These are phyloP conservation scores for Ulmus americana DNA, from an alignment of 331 rosid genomes.

Conservation along the genomic window DNA sequence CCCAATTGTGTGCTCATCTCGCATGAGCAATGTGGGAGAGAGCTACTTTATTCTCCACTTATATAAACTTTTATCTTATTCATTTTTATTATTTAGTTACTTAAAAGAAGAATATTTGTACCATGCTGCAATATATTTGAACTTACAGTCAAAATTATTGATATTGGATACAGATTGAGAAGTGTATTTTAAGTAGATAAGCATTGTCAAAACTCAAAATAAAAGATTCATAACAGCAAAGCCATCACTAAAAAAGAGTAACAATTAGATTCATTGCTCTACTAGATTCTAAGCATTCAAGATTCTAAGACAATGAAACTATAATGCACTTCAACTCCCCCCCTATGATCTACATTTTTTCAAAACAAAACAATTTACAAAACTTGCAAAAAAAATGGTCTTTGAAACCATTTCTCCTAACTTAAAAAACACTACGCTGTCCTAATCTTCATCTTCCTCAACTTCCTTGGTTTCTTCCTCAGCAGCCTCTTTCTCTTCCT, in stretches of 20 bases:
- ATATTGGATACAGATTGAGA: neutral
- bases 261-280: neutral
- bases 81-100: constrained; percentile 1
- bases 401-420: constrained; percentile 1
- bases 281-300: neutral
- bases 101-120: neutral
- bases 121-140: neutral
- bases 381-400: neutral
- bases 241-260: no score
- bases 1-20: constrained; percentile 29
- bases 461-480: constrained; percentile 12
- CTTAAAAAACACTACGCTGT: neutral
- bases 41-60: neutral
- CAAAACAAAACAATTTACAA: constrained; percentile 31
- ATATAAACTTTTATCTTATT: constrained; percentile 8
- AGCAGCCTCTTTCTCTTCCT: constrained; percentile 47
- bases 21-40: constrained; percentile 24
- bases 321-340: neutral
- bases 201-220: neutral
- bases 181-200: neutral
- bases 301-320: neutral
- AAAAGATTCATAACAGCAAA: neutral
- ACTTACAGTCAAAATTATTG: neutral
- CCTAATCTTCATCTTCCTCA: constrained; percentile 44
- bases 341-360: neutral